Percentiles rank a stretch among this genome's conserved stretches.
phyloP scores from a whole-genome alignment of 208 protist genomes.

The Trypanosoma mega region DNA sequence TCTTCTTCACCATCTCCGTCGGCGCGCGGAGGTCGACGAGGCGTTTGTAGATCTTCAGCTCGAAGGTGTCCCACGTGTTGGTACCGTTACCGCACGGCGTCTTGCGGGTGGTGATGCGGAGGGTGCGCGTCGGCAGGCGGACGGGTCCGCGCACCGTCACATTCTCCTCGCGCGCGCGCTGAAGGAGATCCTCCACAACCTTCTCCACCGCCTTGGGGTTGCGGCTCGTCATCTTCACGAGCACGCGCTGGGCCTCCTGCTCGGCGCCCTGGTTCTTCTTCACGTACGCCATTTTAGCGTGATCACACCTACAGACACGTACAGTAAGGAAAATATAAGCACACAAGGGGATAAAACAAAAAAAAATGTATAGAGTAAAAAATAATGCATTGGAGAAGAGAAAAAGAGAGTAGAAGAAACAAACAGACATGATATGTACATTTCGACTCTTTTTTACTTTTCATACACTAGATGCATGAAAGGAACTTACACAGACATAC shows the following conservation, averaged over 20 bases:
- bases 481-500: too few species aligned
- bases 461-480: too few species aligned
- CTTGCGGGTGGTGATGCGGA: conserved; percentile 98
- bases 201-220: conserved; percentile 98
- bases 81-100: conserved; percentile 99
- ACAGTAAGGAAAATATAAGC: conserved; percentile 6
- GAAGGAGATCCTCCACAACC: conserved; percentile 95
- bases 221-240: conserved; percentile 97
- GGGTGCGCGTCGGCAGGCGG: conserved; percentile 97
- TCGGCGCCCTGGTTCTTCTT: conserved; percentile 67
- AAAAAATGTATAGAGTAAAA: conserved; percentile 19
- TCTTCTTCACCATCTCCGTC: conserved; percentile 88
- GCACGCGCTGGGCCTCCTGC: conserved; percentile 88
- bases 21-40: conserved; percentile 97
- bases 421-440: not conserved
- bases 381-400: conserved; percentile 3
- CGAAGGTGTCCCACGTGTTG: conserved; percentile 99
- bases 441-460: too few species aligned
- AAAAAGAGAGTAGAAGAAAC: not conserved
- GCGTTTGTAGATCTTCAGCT: conserved; percentile 99
- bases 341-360: too few species aligned
- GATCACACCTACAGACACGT: conserved; percentile 52
- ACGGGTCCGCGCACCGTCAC: conserved; percentile 97
- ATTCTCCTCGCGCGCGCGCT: conserved; percentile 94
- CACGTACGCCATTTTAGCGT: conserved; percentile 77